phyloP scores from a whole-genome alignment of 1,284 basidiomycete species.

The Papiliotrema nemorosa region DNA sequence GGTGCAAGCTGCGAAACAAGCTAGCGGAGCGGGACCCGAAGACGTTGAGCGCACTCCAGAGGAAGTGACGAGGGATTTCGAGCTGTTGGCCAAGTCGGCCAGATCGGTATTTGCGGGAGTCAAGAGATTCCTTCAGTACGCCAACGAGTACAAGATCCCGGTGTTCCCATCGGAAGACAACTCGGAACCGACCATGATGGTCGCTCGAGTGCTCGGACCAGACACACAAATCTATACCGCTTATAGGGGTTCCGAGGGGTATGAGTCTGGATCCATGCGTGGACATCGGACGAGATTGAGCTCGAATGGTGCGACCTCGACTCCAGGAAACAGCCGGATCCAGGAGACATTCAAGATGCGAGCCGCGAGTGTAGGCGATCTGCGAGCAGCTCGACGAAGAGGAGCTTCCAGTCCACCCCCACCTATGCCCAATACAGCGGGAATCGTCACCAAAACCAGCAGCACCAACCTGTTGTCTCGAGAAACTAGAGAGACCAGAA shows the following conservation, averaged over 20 bases:
- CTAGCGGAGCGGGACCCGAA: conserved; percentile 53
- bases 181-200: conserved; percentile 35
- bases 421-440: conserved; percentile 22
- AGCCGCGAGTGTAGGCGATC: conserved; percentile 58
- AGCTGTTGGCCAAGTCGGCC: conserved; percentile 50
- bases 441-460: conserved; percentile 7
- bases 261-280: too few species aligned
- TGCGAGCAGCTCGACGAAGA: conserved; percentile 49
- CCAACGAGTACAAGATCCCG: conserved; percentile 61
- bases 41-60: conserved; percentile 11
- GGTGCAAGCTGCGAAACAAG: conserved; percentile 76
- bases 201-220: neutral
- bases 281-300: too few species aligned
- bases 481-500: conserved; percentile 12
- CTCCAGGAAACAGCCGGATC: conserved; percentile 13
- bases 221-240: neutral
- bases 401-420: conserved; percentile 40
- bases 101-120: conserved; percentile 50
- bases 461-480: too few species aligned
- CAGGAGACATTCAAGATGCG: conserved; percentile 32
- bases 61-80: conserved; percentile 34
- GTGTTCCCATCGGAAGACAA: conserved; percentile 2
- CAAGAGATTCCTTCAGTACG: conserved; percentile 57
- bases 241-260: too few species aligned
- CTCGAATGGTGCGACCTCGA: neutral